These are phyloP conservation scores for Quercus tomentella DNA, from an alignment of 331 rosid genomes.

Conservation along the genomic window DNA sequence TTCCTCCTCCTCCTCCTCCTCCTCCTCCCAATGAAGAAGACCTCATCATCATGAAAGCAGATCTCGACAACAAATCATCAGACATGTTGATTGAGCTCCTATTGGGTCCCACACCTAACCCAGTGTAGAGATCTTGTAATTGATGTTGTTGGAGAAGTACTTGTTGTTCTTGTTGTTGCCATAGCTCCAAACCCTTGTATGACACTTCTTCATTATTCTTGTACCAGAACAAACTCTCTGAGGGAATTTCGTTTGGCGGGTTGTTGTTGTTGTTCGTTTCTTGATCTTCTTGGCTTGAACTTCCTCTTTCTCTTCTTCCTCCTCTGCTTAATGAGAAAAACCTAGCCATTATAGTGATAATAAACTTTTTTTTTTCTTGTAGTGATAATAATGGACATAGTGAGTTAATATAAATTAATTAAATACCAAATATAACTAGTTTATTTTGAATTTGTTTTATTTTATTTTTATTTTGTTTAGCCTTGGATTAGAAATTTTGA, in stretches of 20 bases:
- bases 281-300: slow-evolving; percentile 15
- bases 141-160: slow-evolving; percentile 24
- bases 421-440: too few species aligned
- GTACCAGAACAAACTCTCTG: slow-evolving; percentile 53
- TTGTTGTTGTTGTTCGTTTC: background rate
- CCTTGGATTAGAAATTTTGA: too few species aligned
- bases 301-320: slow-evolving; percentile 27
- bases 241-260: slow-evolving; percentile 34
- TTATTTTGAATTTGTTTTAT: too few species aligned
- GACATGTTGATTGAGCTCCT: slow-evolving; percentile 32
- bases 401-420: too few species aligned
- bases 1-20: slow-evolving; percentile 33
- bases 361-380: too few species aligned
- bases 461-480: too few species aligned
- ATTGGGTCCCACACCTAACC: slow-evolving; percentile 63
- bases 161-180: slow-evolving; percentile 37
- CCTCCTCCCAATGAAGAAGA: background rate
- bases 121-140: slow-evolving; percentile 63
- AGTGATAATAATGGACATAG: too few species aligned
- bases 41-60: slow-evolving; percentile 47
- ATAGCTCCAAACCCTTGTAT: slow-evolving; percentile 59
- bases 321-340: slow-evolving; percentile 74
- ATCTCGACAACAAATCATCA: slow-evolving; percentile 59
- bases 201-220: slow-evolving; percentile 51
- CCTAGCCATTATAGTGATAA: slow-evolving; percentile 60